Conservation (phyloP, 495 filamentous ascomycete species). For the Penicillium verhagenii region DNA sequence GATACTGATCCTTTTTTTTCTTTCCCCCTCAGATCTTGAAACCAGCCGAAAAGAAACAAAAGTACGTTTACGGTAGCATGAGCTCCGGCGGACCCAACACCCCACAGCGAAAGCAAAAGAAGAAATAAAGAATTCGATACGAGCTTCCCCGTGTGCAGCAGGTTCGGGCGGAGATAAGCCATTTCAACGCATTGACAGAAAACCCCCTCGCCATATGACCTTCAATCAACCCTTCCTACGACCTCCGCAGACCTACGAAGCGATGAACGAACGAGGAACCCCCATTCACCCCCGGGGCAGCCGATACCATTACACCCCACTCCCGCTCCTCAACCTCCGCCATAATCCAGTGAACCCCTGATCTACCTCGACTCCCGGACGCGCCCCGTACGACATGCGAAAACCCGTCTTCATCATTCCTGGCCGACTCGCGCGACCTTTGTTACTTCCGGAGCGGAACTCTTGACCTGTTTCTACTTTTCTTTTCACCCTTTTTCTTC, state of each 20-base stretch:
- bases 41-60: constrained; percentile 99
- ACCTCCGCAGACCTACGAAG: constrained; percentile 29
- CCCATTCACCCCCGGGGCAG: constrained; percentile 21
- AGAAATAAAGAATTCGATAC: constrained; percentile 76
- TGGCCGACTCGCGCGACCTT: constrained; percentile 21
- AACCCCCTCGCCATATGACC: constrained; percentile 23
- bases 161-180: constrained; percentile 93
- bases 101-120: constrained; percentile 89
- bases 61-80: constrained; percentile 94
- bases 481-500: not conserved
- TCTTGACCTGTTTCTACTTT: constrained; percentile 16
- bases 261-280: constrained; percentile 33
- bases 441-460: constrained; percentile 21
- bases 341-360: constrained; percentile 10
- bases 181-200: constrained; percentile 21
- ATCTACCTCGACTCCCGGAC: constrained; percentile 10
- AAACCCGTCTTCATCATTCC: constrained; percentile 18
- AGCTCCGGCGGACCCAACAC: constrained; percentile 82
- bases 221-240: constrained; percentile 13
- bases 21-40: constrained; percentile 76
- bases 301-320: constrained; percentile 11
- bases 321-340: constrained; percentile 12
- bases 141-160: constrained; percentile 82
- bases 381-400: constrained; percentile 23
- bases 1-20: constrained; percentile 1